Conservation (phyloP, 495 filamentous ascomycete species). For the Sordaria brevicollis region DNA sequence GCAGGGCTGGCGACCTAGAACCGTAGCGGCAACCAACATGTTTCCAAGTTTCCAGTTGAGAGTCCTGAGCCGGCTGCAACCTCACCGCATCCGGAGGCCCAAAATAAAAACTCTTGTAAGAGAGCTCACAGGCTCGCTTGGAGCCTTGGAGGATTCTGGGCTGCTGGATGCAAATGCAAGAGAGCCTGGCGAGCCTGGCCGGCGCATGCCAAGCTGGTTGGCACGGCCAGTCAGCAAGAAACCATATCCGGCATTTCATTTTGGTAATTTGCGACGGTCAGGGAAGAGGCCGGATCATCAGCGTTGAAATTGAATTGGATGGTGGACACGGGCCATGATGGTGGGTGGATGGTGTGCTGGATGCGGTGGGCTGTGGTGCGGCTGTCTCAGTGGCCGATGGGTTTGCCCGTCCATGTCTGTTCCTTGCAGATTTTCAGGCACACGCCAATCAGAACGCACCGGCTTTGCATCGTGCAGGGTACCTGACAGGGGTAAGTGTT, state of each 20-base stretch:
- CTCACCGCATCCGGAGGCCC: background rate
- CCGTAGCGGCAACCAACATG: background rate
- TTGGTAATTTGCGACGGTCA: background rate
- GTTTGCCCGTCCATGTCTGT: slow-evolving; percentile 6
- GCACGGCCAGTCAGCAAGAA: background rate
- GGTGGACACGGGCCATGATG: background rate
- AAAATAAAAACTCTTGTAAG: background rate
- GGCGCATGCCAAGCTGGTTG: background rate
- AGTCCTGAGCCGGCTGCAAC: background rate
- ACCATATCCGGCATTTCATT: background rate
- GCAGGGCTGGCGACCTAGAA: background rate
- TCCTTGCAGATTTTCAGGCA: slow-evolving; percentile 9
- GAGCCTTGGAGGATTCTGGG: background rate
- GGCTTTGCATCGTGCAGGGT: slow-evolving; percentile 3
- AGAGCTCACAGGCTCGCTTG: background rate
- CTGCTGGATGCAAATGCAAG: background rate
- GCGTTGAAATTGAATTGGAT: background rate
- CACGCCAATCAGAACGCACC: slow-evolving; percentile 4
- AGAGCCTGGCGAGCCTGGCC: background rate
- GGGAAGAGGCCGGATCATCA: background rate
- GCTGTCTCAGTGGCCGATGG: slow-evolving; percentile 1
- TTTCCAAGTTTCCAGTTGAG: background rate
- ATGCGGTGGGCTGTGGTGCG: background rate
- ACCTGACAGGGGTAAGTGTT: background rate
- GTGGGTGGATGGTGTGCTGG: background rate